Evolutionary conservation across 2,329 filamentous ascomycete genomes (phyloP), one percentile per base, ranked within the genome.

Genomic region (Talaromyces marneffei): DNA sequence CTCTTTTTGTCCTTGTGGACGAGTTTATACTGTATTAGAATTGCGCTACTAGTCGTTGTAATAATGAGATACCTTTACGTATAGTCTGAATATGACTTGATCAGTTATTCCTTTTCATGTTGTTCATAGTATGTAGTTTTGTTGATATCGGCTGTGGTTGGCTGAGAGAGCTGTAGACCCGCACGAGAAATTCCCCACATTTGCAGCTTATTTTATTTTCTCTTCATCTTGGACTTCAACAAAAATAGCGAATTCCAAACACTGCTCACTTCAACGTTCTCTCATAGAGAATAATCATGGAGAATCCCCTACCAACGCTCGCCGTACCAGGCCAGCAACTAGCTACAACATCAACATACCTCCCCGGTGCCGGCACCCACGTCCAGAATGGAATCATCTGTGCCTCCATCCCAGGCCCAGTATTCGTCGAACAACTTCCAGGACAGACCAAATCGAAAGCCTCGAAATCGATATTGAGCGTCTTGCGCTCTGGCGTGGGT

Each of bases 291-390:
- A 16, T 40, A 33, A 54, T 48, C 29, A 76, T 74, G 72, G 61
- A 68, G 62, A 67, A 66, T 54, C 61, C 72, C 3, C 64, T 78
- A 27, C 75, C 77, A n/a, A 63, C 69, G 25, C 63, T 91, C 67
- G 90, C 88, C 59, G 82, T 95, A 53, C 94, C 94, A 10, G 94
- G 94, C 72, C 90, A 94, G 73, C 78, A 86, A 50, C 84, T 99
- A 42, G 92, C 90, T 31, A 78, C 87, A 18, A 76, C 82, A 18
- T 79, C 83, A 60, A 84, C 85, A 66, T 92, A 88, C 75, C 77
- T 82, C 42, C 83, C 91, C 29, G 93, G 93, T 14, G 81, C 90
- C 10, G 94, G 93, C 66, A 96, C 92, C 0, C 91, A 97, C 75
- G 81, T 96, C 66, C 83, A 91, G 77, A 82, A 88, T 65, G 82